These are phyloP conservation scores for Hymenoscyphus albidus DNA, from an alignment of 2,329 filamentous ascomycete species.

Conservation along the genomic window DNA sequence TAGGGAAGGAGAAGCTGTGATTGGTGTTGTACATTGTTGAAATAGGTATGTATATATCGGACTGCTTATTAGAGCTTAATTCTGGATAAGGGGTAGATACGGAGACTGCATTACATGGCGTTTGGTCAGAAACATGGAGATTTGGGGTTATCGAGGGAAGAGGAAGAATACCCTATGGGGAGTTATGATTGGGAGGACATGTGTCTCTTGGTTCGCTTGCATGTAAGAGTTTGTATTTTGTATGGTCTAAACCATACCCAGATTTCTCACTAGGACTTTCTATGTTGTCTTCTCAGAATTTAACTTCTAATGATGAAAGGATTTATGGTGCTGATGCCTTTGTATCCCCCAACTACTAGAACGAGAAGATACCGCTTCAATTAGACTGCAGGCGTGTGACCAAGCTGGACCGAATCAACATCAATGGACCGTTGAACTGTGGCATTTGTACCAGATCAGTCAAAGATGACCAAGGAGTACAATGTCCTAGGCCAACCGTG, in stretches of 20 bases:
- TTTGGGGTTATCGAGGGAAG: neutral
- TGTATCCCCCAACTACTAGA: no score
- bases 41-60: neutral
- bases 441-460: no score
- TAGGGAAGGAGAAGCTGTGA: constrained; percentile 26
- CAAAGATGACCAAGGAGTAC: no score
- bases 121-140: neutral
- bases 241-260: neutral
- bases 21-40: neutral
- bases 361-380: no score
- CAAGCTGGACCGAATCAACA: no score
- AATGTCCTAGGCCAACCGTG: no score
- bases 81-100: neutral
- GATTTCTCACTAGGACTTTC: neutral
- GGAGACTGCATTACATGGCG: constrained; percentile 4
- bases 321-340: no score
- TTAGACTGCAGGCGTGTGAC: no score
- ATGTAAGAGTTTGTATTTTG: neutral
- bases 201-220: neutral
- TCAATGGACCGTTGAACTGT: no score
- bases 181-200: neutral
- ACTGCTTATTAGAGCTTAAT: neutral
- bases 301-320: neutral
- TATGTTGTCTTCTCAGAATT: neutral
- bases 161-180: neutral